Evolutionary conservation across 495 filamentous ascomycete species (phyloP).

Genomic region (Haplographium delicatum): DNA sequence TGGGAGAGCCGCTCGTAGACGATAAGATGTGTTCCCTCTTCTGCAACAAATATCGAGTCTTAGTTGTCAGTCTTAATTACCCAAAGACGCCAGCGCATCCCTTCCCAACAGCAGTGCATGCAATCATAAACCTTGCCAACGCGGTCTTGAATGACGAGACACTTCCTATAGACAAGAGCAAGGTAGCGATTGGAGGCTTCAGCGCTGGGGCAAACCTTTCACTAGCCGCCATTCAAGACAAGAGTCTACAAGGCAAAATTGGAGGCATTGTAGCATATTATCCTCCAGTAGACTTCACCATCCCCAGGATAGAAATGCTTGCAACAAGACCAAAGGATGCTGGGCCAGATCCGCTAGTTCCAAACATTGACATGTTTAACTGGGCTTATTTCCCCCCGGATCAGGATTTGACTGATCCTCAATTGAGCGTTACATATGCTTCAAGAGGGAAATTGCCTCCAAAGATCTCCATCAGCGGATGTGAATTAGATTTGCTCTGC

Average conservation of each 20-base stretch:
- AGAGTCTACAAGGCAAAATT: conserved; percentile 27
- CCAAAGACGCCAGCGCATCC: conserved; percentile 29
- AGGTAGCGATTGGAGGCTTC: conserved; percentile 34
- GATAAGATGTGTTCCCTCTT: conserved; percentile 31
- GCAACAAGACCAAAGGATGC: conserved; percentile 24
- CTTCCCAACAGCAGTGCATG: conserved; percentile 30
- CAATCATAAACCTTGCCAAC: conserved; percentile 24
- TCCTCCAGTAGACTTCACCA: conserved; percentile 31
- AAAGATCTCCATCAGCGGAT: conserved; percentile 16
- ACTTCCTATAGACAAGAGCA: conserved; percentile 25
- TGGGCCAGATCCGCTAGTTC: conserved; percentile 24
- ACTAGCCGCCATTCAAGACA: conserved; percentile 27
- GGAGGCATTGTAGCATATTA: conserved; percentile 32
- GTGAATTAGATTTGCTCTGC: conserved; percentile 22
- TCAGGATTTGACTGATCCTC: conserved; percentile 32
- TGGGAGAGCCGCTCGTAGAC: conserved; percentile 26
- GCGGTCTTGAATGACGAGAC: conserved; percentile 24
- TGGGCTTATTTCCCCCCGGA: conserved; percentile 31
- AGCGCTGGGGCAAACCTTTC: conserved; percentile 35
- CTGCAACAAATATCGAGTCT: conserved; percentile 29
- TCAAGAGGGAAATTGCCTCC: conserved; percentile 28
- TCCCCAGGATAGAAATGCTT: conserved; percentile 25
- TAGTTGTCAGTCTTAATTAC: conserved; percentile 35
- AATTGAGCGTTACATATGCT: conserved; percentile 32
- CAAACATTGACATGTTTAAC: conserved; percentile 27